Base-by-base conservation (phyloP, 1,284 basidiomycete genomes). In the Cutaneotrichosporon spelunceum region DNA sequence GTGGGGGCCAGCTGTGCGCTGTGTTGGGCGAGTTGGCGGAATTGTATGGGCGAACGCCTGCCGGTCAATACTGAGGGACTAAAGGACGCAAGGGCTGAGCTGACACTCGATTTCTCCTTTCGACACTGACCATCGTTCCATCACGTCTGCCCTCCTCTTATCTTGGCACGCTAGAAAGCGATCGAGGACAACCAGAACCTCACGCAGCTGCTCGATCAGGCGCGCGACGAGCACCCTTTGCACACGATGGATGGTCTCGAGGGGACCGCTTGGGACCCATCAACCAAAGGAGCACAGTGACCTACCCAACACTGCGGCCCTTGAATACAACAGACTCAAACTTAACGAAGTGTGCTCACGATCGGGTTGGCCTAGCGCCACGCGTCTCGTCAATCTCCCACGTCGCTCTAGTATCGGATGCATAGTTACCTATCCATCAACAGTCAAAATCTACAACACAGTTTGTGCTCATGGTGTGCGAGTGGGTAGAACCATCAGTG, bases 181-280 rank as follows among this genome's bases (percentile, higher is more conserved):
- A 88, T 96, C 36, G 86, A 85, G 62, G 85, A 88, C 24, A 90
- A 88, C 70, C 87, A 88, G 52, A 75, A 69, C 6, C 81, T 96
- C 23, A 87, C 87, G 24, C 83, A 84, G 3, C 79, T 95, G 56
- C 82, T 96, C 8, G 83, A 87, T 52, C 88, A 91, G 75, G 91
- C 93, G 4, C 82, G 90, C 61, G 83, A 86, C 62, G 91, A 93
- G 65, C 89, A 92, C 71, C 90, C 91, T 1, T 78, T 93, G 30
- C 64, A 71, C 21, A 60, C 60, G 45, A 65, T 72, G 59, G 68
- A 71, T 33, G 70, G 73, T n/a, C 62, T 76, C 14, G 63, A 68
- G 56, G 76, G 75, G 11, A 75, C 75, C 4, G 61, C 70, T 10
- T 78, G 76, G 76, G 76, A 76, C 60, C 56, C 56, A n/a, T 29